Base-by-base conservation (phyloP, 306 rosid species). In the Corylus avellana region DNA sequence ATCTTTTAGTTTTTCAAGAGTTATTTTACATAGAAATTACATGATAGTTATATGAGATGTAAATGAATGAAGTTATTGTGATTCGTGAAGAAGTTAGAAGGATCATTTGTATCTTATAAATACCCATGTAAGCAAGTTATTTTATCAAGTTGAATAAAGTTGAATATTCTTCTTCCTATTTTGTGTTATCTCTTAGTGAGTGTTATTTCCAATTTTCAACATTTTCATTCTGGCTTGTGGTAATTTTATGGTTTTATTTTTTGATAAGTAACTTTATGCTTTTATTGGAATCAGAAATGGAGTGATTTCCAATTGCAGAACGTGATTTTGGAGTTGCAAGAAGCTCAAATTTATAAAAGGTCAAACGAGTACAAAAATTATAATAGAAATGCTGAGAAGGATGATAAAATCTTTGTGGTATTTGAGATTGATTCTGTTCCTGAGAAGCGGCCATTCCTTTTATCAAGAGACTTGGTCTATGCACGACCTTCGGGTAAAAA, bases 391-490 rank as follows among this genome's bases (percentile, higher is more conserved):
- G 32, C 4, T 4, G 27, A 25, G 53, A 48, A 35, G n/a, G 74
- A 76, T 3, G 81, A 73, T 13, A 82, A 76, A 64, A 75, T 18
- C 44, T 71, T 85, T 27, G 81, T 78, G 1, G 55, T 3, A 8
- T 75, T 85, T 35, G 62, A 85, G 46, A 78, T 85, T 20, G 73
- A 56, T 48, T 78, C 64, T 74, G 20, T 75, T 74, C 77, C 25
- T 39, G 63, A 49, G 42, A 17, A 22, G 22, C 85, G 54, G 1
- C 85, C 83, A 7, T 81, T 32, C 53, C 83, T 85, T 67, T 77
- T 81, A 13, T 81, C 88, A 29, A 75, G 88, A 50, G 83, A 85
- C 49, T 39, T 75, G 3, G 83, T 85, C 55, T 49, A 53, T 54
- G 85, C 51, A 17, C 70, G 78, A 25, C 83, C 75, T 58, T 35